These are phyloP conservation scores for Pythium utonaiense DNA, from an alignment of 352 stramenopile genomes.

Conservation along the genomic window DNA sequence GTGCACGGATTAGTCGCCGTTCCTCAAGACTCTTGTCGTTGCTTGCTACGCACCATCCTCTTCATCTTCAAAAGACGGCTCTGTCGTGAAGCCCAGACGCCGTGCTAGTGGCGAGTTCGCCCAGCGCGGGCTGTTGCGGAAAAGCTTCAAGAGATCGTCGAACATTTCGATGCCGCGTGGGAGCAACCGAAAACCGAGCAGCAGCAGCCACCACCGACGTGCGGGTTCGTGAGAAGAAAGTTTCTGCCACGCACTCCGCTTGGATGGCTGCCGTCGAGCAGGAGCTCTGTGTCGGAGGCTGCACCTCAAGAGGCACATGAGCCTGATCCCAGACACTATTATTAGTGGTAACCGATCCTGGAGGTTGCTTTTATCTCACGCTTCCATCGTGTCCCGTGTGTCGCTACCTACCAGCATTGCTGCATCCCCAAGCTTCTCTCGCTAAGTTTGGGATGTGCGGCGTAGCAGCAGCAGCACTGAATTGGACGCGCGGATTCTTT, in stretches of 20 bases:
- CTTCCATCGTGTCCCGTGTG: too few relatives aligned
- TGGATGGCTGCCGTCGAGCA: neutral
- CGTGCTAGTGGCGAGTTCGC: slow-evolving; percentile 67
- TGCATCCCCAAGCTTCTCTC: too few relatives aligned
- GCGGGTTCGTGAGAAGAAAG: neutral
- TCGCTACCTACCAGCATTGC: too few relatives aligned
- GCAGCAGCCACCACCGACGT: neutral
- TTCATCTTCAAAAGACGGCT: slow-evolving; percentile 60
- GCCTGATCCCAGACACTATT: too few relatives aligned
- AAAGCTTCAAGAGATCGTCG: slow-evolving; percentile 72
- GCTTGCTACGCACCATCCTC: slow-evolving; percentile 34
- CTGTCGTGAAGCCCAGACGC: slow-evolving; percentile 61
- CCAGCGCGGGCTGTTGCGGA: slow-evolving; percentile 79
- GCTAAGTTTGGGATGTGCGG: neutral
- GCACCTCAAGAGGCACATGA: too few relatives aligned
- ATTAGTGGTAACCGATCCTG: too few relatives aligned
- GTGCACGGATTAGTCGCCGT: too few relatives aligned
- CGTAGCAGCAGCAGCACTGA: neutral
- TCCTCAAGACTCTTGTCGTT: too few relatives aligned
- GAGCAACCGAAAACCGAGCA: slow-evolving; percentile 2
- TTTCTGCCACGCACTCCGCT: neutral
- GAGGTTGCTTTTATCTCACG: too few relatives aligned
- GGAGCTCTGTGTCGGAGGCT: too few relatives aligned
- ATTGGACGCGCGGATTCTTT: neutral
- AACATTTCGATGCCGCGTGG: slow-evolving; percentile 13